phyloP scores from a whole-genome alignment of 2,329 filamentous ascomycete genomes.

The Paecilomyces dactylethromorphus region DNA sequence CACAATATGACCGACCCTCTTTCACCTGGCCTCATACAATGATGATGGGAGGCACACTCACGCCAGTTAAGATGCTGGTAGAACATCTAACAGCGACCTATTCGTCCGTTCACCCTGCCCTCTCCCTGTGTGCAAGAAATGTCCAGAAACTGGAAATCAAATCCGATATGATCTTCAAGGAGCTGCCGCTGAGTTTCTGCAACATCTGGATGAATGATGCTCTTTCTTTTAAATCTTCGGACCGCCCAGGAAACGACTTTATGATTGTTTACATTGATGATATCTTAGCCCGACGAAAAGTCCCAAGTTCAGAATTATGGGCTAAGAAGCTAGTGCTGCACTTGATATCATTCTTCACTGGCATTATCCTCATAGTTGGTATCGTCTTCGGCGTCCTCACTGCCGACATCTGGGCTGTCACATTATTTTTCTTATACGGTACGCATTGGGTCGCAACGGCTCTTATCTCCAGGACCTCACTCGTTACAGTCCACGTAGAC shows the following conservation, averaged over 20 bases:
- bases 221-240: slow-evolving; percentile 18
- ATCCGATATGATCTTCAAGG: slow-evolving; percentile 24
- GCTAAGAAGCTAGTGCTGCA: slow-evolving; percentile 10
- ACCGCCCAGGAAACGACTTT: slow-evolving; percentile 21
- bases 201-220: slow-evolving; percentile 22
- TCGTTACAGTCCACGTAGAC: slow-evolving; percentile 14
- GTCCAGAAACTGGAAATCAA: slow-evolving; percentile 19
- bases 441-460: slow-evolving; percentile 22
- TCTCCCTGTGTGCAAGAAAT: slow-evolving; percentile 21
- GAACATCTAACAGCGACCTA: slow-evolving; percentile 20
- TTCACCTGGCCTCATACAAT: slow-evolving; percentile 27
- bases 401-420: slow-evolving; percentile 24
- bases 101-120: slow-evolving; percentile 18
- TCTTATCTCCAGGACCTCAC: slow-evolving; percentile 15
- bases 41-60: slow-evolving; percentile 24
- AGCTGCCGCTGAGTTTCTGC: slow-evolving; percentile 21
- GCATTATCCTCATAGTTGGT: slow-evolving; percentile 16
- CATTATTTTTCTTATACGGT: slow-evolving; percentile 21
- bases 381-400: slow-evolving; percentile 18
- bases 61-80: slow-evolving; percentile 24
- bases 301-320: slow-evolving; percentile 8
- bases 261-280: slow-evolving; percentile 19
- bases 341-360: slow-evolving; percentile 16
- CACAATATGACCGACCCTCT: slow-evolving; percentile 18
- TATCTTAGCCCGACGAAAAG: slow-evolving; percentile 2